Evolutionary conservation across 2,329 filamentous ascomycete genomes (phyloP), one percentile per base, ranked within the genome.

Genomic region (Ilyonectria destructans): DNA sequence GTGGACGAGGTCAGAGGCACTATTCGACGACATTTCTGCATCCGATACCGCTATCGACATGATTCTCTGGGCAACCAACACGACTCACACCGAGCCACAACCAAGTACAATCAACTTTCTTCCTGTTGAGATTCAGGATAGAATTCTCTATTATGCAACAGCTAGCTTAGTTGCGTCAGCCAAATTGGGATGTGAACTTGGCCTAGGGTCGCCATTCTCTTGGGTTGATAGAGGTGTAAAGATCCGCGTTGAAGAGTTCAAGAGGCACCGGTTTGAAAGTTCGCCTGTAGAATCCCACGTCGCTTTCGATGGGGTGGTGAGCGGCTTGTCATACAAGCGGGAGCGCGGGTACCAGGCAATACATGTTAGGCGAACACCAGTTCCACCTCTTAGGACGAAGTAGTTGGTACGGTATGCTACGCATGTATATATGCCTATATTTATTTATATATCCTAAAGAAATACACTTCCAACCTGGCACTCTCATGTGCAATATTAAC

Each of bases 41-140:
- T 69, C 65, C n/a, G 57, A 68, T 21, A 51, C 61, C 8, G 73
- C 69, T 19, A 70, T 74, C 37, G 10, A 71, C 8, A 69, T 75
- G 40, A 5, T 75, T 65, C 54, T 74, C n/a, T 73, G 62, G 69
- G 66, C 69, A 55, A 40, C 60, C 2, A 65, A 63, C 23, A 58
- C n/a, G 6, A 55, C 52, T 1, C 43, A 15, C 48, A 37, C 26
- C 2, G 43, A 66, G 40, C 55, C 57, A 43, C n/a, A 55, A 13
- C 46, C 45, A 35, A 65, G 33, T 35, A 12, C 23, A 43, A 56
- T 75, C 17, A 55, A 66, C 56, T 40, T 7, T 29, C 67, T 76
- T n/a, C 73, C 73, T 1, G 1, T 69, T 26, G 69, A 75, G 51
- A 70, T 74, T 4, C 70, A 74, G 21, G 55, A 70, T 29, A 68